Conservation (phyloP, 2,329 filamentous ascomycete genomes). For the Sclerotinia sclerotiorum region DNA sequence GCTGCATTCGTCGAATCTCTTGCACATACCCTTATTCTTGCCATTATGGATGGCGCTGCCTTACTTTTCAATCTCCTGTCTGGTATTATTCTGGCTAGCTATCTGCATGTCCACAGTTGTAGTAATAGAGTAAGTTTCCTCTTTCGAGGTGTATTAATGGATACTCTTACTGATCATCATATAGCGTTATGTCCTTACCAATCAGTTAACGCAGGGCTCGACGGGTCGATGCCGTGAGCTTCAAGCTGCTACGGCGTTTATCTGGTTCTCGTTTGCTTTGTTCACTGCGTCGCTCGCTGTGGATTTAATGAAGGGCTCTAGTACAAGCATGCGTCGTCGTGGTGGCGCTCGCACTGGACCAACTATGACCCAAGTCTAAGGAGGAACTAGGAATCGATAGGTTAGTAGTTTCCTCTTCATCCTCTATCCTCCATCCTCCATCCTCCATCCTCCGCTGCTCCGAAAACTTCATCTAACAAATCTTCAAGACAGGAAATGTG, state of each 20-base stretch:
- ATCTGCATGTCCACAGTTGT: conserved; percentile 69
- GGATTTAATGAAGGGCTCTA: conserved; percentile 21
- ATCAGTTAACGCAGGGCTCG: conserved; percentile 61
- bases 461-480: neutral
- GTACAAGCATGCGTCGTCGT: conserved; percentile 21
- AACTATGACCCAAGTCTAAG: conserved; percentile 57
- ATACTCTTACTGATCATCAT: neutral
- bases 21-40: conserved; percentile 50
- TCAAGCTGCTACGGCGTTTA: conserved; percentile 71
- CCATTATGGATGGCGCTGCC: conserved; percentile 58
- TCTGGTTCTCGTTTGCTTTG: conserved; percentile 73
- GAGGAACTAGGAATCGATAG: conserved; percentile 15
- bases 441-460: conserved; percentile 21
- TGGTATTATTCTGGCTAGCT: conserved; percentile 68
- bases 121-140: conserved; percentile 51
- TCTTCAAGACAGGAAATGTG: neutral
- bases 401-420: conserved; percentile 31
- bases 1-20: conserved; percentile 55
- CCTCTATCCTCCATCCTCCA: conserved; percentile 24
- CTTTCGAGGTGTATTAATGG: too few species aligned
- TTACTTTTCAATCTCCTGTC: conserved; percentile 67
- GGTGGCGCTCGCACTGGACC: conserved; percentile 47
- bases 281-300: conserved; percentile 60
- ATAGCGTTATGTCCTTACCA: conserved; percentile 45
- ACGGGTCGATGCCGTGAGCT: conserved; percentile 70